Percentiles rank a stretch among this genome's conserved stretches.
These are phyloP conservation scores for Ustilago trichophora DNA, from an alignment of 1,284 basidiomycete genomes.

Conservation along the genomic window DNA sequence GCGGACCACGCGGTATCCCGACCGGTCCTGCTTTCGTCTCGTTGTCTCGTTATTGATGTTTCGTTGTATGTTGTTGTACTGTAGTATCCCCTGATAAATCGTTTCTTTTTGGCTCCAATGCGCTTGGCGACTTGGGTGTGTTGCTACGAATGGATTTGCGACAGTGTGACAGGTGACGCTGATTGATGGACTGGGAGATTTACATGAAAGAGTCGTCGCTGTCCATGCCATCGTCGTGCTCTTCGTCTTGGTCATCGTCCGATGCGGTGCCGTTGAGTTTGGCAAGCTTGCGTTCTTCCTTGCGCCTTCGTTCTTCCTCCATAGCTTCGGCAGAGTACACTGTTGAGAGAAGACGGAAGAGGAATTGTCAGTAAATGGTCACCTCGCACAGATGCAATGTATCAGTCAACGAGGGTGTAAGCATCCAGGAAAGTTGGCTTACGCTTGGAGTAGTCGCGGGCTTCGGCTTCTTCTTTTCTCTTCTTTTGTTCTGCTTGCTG, in stretches of 20 bases:
- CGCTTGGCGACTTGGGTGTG: too few species aligned
- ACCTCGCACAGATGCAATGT: too few species aligned
- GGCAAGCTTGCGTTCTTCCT: conserved; percentile 38
- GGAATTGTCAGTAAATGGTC: too few species aligned
- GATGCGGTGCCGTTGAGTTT: conserved; percentile 22
- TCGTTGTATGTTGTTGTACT: conserved; percentile 39
- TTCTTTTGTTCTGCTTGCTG: conserved; percentile 47
- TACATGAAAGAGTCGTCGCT: conserved; percentile 64
- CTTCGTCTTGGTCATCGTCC: conserved; percentile 29
- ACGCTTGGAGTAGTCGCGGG: conserved; percentile 67
- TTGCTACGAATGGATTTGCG: too few species aligned
- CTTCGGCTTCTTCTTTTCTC: conserved; percentile 72
- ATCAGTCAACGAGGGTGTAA: neutral
- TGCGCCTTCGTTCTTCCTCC: conserved; percentile 48
- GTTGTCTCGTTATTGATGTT: conserved; percentile 15
- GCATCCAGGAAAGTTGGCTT: conserved; percentile 25
- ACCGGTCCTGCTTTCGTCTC: conserved; percentile 17
- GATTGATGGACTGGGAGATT: too few species aligned
- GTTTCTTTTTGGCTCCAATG: too few species aligned
- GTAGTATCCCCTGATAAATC: conserved; percentile 22
- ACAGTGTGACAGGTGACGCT: too few species aligned
- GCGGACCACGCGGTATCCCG: neutral
- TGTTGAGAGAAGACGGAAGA: conserved; percentile 8
- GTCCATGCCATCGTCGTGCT: conserved; percentile 45
- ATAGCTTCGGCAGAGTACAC: conserved; percentile 60